Conservation (phyloP, 2,329 filamentous ascomycete genomes). For the Fusarium illudens region DNA sequence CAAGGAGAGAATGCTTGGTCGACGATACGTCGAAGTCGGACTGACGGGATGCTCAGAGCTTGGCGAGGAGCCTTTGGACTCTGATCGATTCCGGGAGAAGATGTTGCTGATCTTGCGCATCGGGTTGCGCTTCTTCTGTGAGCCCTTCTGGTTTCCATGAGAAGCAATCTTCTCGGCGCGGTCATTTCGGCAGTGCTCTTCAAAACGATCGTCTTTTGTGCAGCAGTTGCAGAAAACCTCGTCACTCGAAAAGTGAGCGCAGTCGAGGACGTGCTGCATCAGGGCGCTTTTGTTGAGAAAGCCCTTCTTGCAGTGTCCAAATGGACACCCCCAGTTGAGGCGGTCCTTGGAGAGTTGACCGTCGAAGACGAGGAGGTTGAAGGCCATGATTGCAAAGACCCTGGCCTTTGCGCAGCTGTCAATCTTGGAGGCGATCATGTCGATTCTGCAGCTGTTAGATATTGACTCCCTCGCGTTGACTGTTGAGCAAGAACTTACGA, state of each 20-base stretch:
- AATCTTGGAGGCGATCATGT: background rate
- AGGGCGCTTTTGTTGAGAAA: background rate
- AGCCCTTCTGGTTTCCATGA: background rate
- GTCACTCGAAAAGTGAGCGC: background rate
- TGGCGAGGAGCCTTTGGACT: background rate
- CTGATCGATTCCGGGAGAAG: constrained; percentile 1
- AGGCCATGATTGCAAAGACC: constrained; percentile 2
- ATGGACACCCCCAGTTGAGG: background rate
- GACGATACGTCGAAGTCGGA: background rate
- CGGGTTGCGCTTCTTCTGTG: background rate
- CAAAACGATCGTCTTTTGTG: background rate
- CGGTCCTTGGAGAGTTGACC: background rate
- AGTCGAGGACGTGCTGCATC: background rate
- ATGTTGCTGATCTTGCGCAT: constrained; percentile 1
- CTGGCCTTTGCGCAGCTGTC: background rate
- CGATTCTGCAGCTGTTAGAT: background rate
- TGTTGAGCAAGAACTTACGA: background rate
- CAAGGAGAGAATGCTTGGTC: background rate
- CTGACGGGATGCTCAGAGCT: background rate
- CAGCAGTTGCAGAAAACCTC: constrained; percentile 3
- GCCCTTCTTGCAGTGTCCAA: constrained; percentile 1
- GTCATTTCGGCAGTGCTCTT: background rate
- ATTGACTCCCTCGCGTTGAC: background rate
- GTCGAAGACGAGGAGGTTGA: background rate
- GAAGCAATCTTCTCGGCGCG: background rate